phyloP scores from a whole-genome alignment of 345 rosid species.

The Pseudoturritis turrita region DNA sequence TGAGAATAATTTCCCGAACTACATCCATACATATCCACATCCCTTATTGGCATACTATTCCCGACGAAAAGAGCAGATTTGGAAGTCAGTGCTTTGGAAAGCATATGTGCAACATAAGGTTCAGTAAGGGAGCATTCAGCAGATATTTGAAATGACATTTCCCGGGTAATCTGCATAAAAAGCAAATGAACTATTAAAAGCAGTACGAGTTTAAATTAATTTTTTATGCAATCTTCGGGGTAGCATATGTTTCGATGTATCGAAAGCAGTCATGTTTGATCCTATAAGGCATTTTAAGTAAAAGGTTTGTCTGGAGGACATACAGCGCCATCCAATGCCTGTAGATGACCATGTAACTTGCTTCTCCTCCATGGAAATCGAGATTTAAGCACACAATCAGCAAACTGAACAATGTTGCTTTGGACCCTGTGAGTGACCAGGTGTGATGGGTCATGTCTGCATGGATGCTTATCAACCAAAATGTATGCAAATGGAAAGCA shows the following conservation, averaged over 20 bases:
- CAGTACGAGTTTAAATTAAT: background rate
- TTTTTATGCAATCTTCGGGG: background rate
- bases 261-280: background rate
- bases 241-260: background rate
- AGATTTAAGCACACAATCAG: slow-evolving; percentile 47
- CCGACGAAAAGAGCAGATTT: slow-evolving; percentile 81
- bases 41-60: slow-evolving; percentile 96
- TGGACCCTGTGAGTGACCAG: slow-evolving; percentile 86
- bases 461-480: slow-evolving; percentile 76
- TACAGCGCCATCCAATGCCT: slow-evolving; percentile 58
- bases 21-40: slow-evolving; percentile 82
- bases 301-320: slow-evolving; percentile 22
- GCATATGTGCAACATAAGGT: slow-evolving; percentile 67
- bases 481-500: slow-evolving; percentile 63
- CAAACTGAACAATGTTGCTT: slow-evolving; percentile 59
- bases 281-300: background rate
- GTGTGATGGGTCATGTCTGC: slow-evolving; percentile 93
- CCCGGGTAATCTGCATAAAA: slow-evolving; percentile 58
- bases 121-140: slow-evolving; percentile 65
- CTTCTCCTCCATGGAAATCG: slow-evolving; percentile 40
- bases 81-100: slow-evolving; percentile 55
- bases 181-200: slow-evolving; percentile 15
- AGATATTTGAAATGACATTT: slow-evolving; percentile 62
- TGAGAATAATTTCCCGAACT: slow-evolving; percentile 33
- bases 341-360: slow-evolving; percentile 45